Percentiles rank a stretch among this genome's conserved stretches.
Conservation (phyloP, 2,329 filamentous ascomycete species). For the Talaromyces atroroseus region DNA sequence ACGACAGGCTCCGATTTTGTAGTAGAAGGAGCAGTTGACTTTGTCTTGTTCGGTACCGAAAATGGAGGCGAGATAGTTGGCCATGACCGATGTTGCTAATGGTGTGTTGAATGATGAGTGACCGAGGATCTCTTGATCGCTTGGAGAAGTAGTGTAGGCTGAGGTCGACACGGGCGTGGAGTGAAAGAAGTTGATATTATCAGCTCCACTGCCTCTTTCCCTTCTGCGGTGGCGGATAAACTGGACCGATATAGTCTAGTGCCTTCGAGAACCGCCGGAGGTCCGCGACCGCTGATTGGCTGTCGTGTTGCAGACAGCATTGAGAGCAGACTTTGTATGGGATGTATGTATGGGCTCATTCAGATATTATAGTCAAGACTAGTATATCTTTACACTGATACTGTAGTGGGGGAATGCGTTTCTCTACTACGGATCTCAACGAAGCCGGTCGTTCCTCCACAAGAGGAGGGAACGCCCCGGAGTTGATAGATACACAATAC, state of each 20-base stretch:
- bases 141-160: neutral
- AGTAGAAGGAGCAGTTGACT: slow-evolving; percentile 99
- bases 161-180: neutral
- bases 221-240: slow-evolving; percentile 11
- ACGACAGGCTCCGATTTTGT: slow-evolving; percentile 98
- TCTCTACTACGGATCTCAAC: too few relatives aligned
- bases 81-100: slow-evolving; percentile 56
- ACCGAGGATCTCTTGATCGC: neutral
- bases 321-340: too few relatives aligned
- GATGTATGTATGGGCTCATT: too few relatives aligned
- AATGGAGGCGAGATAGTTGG: slow-evolving; percentile 97
- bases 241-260: slow-evolving; percentile 9
- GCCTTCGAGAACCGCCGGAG: slow-evolving; percentile 6
- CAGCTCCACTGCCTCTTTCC: neutral
- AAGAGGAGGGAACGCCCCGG: too few relatives aligned
- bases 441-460: too few relatives aligned
- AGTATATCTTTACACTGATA: too few relatives aligned
- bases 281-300: neutral
- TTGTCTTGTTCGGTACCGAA: slow-evolving; percentile 99
- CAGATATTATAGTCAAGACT: too few relatives aligned
- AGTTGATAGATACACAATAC: too few relatives aligned
- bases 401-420: too few relatives aligned
- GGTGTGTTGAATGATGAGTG: neutral
- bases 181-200: neutral
- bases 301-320: too few relatives aligned